These are phyloP conservation scores for Trypanosoma vivax DNA, from an alignment of 208 protist species.

Conservation along the genomic window DNA sequence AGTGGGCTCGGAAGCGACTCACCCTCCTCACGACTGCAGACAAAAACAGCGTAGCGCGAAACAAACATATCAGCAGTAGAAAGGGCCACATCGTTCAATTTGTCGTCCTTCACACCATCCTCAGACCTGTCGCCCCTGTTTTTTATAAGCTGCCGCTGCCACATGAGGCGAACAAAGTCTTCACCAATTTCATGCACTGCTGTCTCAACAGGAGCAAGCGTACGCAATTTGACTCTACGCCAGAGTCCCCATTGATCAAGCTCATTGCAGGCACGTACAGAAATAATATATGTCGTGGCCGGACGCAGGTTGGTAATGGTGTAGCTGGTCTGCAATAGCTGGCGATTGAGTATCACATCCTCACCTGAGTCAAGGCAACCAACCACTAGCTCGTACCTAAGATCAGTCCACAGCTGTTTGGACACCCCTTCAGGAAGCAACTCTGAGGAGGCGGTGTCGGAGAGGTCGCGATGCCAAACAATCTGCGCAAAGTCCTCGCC, in stretches of 20 bases:
- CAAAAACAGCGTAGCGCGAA: conserved; percentile 75
- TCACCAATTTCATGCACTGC: conserved; percentile 87
- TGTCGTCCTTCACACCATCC: conserved; percentile 6
- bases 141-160: conserved; percentile 54
- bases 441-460: conserved; percentile 4
- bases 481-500: conserved; percentile 87
- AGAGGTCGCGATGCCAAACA: conserved; percentile 62
- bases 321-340: conserved; percentile 82
- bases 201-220: conserved; percentile 68
- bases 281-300: conserved; percentile 76
- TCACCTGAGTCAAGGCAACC: conserved; percentile 76
- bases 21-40: conserved; percentile 41
- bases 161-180: conserved; percentile 88
- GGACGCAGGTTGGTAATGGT: conserved; percentile 78
- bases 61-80: conserved; percentile 62
- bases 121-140: conserved; percentile 12
- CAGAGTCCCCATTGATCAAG: conserved; percentile 82
- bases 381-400: conserved; percentile 89
- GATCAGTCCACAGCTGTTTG: conserved; percentile 31
- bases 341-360: conserved; percentile 60
- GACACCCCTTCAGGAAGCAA: not conserved
- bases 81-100: conserved; percentile 6
- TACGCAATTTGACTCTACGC: conserved; percentile 70
- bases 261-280: conserved; percentile 83
- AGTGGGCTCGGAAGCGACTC: conserved; percentile 31